Evolutionary conservation across 202 grass and related monocot genomes (phyloP), one percentile per base, ranked within the genome.

Genomic region (Panicum virgatum): DNA sequence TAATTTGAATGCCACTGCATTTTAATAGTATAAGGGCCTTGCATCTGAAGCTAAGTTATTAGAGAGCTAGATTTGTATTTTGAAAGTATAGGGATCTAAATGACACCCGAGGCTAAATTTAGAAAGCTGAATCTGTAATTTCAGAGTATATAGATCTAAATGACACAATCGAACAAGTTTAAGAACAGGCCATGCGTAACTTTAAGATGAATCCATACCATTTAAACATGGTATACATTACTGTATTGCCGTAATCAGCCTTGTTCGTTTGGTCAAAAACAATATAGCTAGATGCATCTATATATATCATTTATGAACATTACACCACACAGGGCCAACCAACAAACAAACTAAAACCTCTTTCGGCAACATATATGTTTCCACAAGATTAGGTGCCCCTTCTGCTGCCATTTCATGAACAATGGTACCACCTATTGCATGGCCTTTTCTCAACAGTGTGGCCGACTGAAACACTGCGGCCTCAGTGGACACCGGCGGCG

Each of bases 221-320:
- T 14, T 46, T 12, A 46, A 46, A 46, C 13, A 14, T 46, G 44
- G 44, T 12, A 46, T 46, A 46, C 44, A 46, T 46, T 46, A 46
- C 44, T 46, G 44, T 46, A 45, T 75, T 84, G 26, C 30, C 64
- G 51, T 36, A 62, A 86, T 34, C 75, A 83, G 75, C 61, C 62
- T 76, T 71, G 80, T 83, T 79, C 69, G 37, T 86, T 48, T 65
- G 57, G 73, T 76, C 16, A 83, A 76, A 89, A 83, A 75, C 45
- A 75, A 20, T 22, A 83, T 51, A 69, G 30, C 86, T 86, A 69
- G 30, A 89, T 86, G 34, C 72, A 83, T 39, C 53, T 77, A 51
- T 78, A 57, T 81, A 78, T 88, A 75, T 84, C 43, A 71, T 67
- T 79, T 80, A 75, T 83, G 69, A 83, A 83, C 88, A 86, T 86